phyloP scores from a whole-genome alignment of 1,284 basidiomycete species.

The Leccinum pachyderme region DNA sequence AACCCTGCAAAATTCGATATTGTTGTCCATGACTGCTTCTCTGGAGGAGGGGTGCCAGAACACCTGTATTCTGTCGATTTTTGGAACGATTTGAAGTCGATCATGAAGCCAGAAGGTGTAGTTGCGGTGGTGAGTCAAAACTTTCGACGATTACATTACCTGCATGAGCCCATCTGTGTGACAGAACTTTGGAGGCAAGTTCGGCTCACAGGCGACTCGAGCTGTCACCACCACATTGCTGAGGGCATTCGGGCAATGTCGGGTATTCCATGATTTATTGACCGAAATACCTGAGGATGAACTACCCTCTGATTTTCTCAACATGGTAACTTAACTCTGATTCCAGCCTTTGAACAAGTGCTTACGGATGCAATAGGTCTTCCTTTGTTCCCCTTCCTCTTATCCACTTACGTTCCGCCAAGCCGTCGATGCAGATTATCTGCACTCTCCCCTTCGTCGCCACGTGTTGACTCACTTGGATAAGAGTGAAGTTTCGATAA shows the following conservation, averaged over 20 bases:
- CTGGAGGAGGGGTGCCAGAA: conserved; percentile 81
- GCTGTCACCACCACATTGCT: conserved; percentile 70
- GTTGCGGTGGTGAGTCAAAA: conserved; percentile 68
- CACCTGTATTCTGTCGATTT: conserved; percentile 83
- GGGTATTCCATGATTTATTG: conserved; percentile 75
- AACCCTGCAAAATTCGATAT: conserved; percentile 57
- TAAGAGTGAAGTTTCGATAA: conserved; percentile 54
- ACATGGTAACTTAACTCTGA: conserved; percentile 55
- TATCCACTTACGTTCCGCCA: conserved; percentile 64
- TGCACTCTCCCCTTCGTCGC: conserved; percentile 64
- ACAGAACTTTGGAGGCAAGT: conserved; percentile 72
- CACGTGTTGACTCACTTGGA: conserved; percentile 46
- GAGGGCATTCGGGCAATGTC: conserved; percentile 69
- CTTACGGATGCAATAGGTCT: conserved; percentile 49
- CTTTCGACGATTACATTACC: neutral
- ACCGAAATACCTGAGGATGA: conserved; percentile 42
- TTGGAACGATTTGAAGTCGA: conserved; percentile 66
- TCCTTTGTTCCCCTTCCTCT: conserved; percentile 71
- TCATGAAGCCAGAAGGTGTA: conserved; percentile 72
- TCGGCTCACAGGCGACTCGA: conserved; percentile 60
- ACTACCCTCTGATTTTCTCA: conserved; percentile 59
- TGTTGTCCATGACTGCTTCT: conserved; percentile 89
- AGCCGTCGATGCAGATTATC: conserved; percentile 53
- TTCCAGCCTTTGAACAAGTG: neutral
- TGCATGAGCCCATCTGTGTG: conserved; percentile 21